Conservation (phyloP, 2,329 filamentous ascomycete genomes). For the Fusarium setosum region DNA sequence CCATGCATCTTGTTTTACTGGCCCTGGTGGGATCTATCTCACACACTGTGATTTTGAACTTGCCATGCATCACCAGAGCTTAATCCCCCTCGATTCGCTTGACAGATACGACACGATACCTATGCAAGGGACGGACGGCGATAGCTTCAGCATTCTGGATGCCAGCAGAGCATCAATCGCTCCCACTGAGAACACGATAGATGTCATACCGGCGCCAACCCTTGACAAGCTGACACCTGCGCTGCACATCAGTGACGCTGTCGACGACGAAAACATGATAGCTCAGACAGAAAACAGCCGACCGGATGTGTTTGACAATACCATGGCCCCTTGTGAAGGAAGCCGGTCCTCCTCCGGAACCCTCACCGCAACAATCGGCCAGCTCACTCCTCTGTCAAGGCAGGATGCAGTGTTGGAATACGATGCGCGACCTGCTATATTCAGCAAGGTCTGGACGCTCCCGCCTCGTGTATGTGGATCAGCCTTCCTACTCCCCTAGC, state of each 20-base stretch:
- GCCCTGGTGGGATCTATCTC: neutral
- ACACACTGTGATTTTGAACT: neutral
- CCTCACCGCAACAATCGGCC: neutral
- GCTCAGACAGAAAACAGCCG: neutral
- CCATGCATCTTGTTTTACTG: neutral
- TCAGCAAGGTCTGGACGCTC: neutral
- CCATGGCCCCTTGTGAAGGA: neutral
- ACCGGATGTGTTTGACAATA: neutral
- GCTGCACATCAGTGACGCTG: neutral
- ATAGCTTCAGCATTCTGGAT: neutral
- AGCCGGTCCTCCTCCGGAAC: neutral
- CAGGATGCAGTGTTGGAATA: neutral
- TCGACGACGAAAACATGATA: neutral
- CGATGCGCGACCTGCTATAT: neutral
- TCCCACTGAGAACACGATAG: neutral
- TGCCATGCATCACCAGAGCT: neutral
- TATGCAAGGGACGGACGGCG: neutral
- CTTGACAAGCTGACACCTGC: neutral
- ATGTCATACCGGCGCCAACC: neutral
- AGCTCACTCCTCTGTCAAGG: neutral
- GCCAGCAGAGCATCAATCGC: neutral
- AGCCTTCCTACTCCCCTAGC: neutral
- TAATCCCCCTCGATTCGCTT: neutral
- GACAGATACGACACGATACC: neutral
- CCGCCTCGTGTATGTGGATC: neutral